Base-by-base conservation (phyloP, 768 basidiomycete species). In the Pisolithus orientalis region DNA sequence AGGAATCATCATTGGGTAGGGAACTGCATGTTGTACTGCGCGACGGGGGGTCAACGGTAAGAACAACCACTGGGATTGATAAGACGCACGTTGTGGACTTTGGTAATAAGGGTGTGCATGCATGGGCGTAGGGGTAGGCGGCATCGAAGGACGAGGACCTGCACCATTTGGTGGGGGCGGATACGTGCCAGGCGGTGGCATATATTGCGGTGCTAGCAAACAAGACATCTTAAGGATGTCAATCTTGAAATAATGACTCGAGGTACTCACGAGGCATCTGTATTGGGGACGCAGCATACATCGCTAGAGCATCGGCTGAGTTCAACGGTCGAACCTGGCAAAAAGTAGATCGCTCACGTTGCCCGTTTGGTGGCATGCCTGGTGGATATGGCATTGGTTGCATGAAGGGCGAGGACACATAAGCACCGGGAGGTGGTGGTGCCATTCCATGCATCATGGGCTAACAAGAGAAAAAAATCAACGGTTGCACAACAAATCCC, bases 1-100 rank as follows among this genome's bases (percentile, higher is more conserved):
- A 51, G 85, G 87, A 50, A 83, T 86, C 85, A 90, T 90, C 88
- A 92, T 92, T n/a, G 80, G 85, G 66, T 92, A 93, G 44, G 87
- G 85, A 57, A 88, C 82, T 32, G 90, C 87, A 60, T 91, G 90
- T 69, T 84, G 84, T 66, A 92, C 90, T 93, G n/a, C 0, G 50
- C 39, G 5, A 49, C 27, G 37, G 62, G 58, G 51, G 52, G 55
- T 58, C 43, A 62, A 70, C 57, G 72, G 57, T 67, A 51, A 58
- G 47, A 46, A 60, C 45, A 50, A 51, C 53, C 52, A 47, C 60
- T 55, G 62, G 34, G 55, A 57, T 49, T 60, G 51, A 69, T 44
- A 13, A 45, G 31, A 64, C 78, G 44, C 76, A 93, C 90, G 70
- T 72, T 93, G 90, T 53, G 90, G 90, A 65, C 89, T 91, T 63